A percentile compares a stretch with the other conserved stretches of the same genome.
Conservation (phyloP, 2,329 filamentous ascomycete genomes). For the Dothideomycetes sp. region DNA sequence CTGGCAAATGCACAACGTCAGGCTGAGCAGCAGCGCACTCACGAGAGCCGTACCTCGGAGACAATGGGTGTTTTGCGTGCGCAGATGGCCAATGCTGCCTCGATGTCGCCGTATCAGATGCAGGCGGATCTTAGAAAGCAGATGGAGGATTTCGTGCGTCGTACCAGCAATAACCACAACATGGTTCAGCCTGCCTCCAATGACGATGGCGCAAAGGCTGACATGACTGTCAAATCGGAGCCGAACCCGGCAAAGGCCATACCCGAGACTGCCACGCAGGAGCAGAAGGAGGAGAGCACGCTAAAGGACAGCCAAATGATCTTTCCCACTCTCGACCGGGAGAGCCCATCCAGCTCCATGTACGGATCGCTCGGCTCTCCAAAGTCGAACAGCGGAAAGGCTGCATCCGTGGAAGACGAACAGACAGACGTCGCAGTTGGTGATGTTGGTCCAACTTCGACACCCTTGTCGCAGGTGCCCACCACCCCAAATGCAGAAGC, state of each 20-base stretch:
- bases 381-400: conserved; percentile 41
- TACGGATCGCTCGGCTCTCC: too few species aligned
- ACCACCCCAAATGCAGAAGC: conserved; percentile 24
- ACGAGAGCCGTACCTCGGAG: too few species aligned
- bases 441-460: too few species aligned
- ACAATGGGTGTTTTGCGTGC: too few species aligned
- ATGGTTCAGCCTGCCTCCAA: background rate
- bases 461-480: conserved; percentile 10
- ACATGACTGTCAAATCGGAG: background rate
- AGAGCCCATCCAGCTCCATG: conserved; percentile 74
- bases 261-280: conserved; percentile 20
- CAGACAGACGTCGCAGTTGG: conserved; percentile 43
- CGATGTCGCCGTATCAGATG: conserved; percentile 1
- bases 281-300: conserved; percentile 15
- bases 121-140: background rate
- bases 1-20: conserved; percentile 20
- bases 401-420: conserved; percentile 45
- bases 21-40: conserved; percentile 20
- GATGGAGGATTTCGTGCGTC: background rate
- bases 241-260: conserved; percentile 23
- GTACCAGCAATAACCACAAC: background rate
- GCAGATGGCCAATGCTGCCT: too few species aligned
- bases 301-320: conserved; percentile 63
- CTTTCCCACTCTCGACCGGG: conserved; percentile 92
- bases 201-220: background rate